Conservation (phyloP, 2,329 filamentous ascomycete genomes). For the Neonectria magnoliae region DNA sequence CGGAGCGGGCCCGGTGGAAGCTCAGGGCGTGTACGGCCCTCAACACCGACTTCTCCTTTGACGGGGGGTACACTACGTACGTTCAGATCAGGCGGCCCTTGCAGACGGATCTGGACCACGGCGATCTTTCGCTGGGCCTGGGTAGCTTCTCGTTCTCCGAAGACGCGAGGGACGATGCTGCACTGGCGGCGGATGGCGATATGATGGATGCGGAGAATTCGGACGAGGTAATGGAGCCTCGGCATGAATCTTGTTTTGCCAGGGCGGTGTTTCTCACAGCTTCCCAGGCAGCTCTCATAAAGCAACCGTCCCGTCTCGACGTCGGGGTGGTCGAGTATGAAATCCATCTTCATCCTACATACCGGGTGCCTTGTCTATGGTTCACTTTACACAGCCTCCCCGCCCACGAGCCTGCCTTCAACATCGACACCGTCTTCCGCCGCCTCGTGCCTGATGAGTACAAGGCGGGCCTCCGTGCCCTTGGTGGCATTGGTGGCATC, state of each 20-base stretch:
- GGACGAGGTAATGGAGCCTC: slow-evolving; percentile 58
- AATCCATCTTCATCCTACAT: slow-evolving; percentile 79
- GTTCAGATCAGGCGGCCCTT: slow-evolving; percentile 67
- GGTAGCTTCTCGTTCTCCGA: slow-evolving; percentile 57
- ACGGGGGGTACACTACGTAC: slow-evolving; percentile 61
- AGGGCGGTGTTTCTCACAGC: slow-evolving; percentile 31
- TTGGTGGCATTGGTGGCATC: slow-evolving; percentile 76
- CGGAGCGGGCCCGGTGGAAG: slow-evolving; percentile 64
- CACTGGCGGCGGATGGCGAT: slow-evolving; percentile 51
- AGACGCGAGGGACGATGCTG: slow-evolving; percentile 26
- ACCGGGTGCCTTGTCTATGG: slow-evolving; percentile 79
- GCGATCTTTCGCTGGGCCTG: slow-evolving; percentile 58
- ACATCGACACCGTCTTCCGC: slow-evolving; percentile 76
- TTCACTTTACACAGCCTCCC: slow-evolving; percentile 72
- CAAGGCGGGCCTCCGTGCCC: slow-evolving; percentile 67
- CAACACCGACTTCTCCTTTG: slow-evolving; percentile 54
- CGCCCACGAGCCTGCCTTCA: slow-evolving; percentile 64
- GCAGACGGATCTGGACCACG: slow-evolving; percentile 54
- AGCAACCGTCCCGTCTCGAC: slow-evolving; percentile 44
- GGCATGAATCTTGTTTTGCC: slow-evolving; percentile 12
- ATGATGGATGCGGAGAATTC: slow-evolving; percentile 63
- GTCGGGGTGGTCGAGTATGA: slow-evolving; percentile 72
- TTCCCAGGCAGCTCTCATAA: slow-evolving; percentile 54
- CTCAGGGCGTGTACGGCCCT: slow-evolving; percentile 63
- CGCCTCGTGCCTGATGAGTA: slow-evolving; percentile 74